Base-by-base conservation (phyloP, 352 stramenopile species). In the Elongisporangium anandrum region DNA sequence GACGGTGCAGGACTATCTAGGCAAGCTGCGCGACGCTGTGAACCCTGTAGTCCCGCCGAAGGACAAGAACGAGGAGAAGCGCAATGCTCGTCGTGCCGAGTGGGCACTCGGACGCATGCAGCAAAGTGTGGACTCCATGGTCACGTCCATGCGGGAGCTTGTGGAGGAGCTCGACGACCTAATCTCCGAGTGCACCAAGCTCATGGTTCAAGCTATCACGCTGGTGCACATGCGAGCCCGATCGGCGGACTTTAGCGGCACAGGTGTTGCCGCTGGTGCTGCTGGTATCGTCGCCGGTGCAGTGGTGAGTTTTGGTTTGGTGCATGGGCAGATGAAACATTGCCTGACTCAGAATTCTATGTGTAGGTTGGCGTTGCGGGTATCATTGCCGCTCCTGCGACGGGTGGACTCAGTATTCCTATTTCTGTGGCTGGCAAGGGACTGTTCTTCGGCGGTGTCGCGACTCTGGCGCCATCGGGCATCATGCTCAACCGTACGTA, bases 141-240 rank as follows among this genome's bases (percentile, higher is more conserved):
- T 85, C 17, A 50, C 56, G 0, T 82, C 94, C 59, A 92, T 95
- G 67, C 73, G 76, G 13, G 79, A 91, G 57, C 89, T 68, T 52
- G 54, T 94, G 22, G 81, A 87, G 50, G 84, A 95, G 54, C 62
- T 95, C 22, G 84, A 95, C 65, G 78, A 94, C 54, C 69, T 95
- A 4, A 88, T 81, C 21, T 81, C 75, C 0, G 82, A 94, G 64
- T 90, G 84, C 61, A 93, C 78, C 13, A 88, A 91, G 70, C 72
- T 95, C 12, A 91, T 95, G 77, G 84, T 94, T 22, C 79, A 94
- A 62, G 75, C 81, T n/a, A 89, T 95, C 51, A 95, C 86, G 52
- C 58, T 95, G 62, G 64, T 95, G 57, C 86, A 95, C 61, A 77
- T 93, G 70, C 82, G 85, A 59, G 79, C 73, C 20, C 69, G 79